Base-by-base conservation (phyloP, 2,329 filamentous ascomycete genomes). In the Arthroderma sp. region DNA sequence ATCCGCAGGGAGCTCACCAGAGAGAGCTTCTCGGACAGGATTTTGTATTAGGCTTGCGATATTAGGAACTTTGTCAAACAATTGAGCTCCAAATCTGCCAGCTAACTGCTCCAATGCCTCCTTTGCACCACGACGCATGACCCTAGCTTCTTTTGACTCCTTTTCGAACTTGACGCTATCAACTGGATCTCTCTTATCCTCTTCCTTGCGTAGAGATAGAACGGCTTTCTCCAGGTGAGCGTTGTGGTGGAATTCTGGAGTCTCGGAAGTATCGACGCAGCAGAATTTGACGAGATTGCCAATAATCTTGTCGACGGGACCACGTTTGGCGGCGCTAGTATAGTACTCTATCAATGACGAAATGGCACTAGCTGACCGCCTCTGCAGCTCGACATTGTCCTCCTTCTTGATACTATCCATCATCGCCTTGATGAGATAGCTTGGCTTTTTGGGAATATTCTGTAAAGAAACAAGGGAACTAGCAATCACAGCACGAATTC, bases 391-490 rank as follows among this genome's bases (percentile, higher is more conserved):
- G 28, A 86, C 73, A 66, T 94, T 97, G 65, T 96, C 93, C 68
- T 98, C 94, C 38, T 84, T 85, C 73, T 97, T 98, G 67, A 98
- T 82, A 66, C 91, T 97, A 70, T 98, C 93, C 93, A 98, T 98
- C 72, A 98, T 87, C 1, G 85, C 88, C 73, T 95, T 96, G 74
- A 98, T 98, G 11, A 95, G 83, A 17, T 85, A 82, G 61, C 88
- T 90, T 8, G 91, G 90, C 69, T 95, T 97, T 80, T 95, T 97
- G 0, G 94, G 91, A 8, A 96, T 79, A 31, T 87, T 80, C 58
- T 84, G 83, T 74, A 97, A 84, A n/a, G 90, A 86, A 53, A 98
- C 87, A 58, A 97, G 75, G 9, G 91, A 91, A 62, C 88, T 89
- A 9, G 91, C 89, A 19, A 90, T 88, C 5, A 88, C 87, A 15